These are phyloP conservation scores for Alternaria conjuncta DNA, from an alignment of 2,329 filamentous ascomycete genomes.

Conservation along the genomic window DNA sequence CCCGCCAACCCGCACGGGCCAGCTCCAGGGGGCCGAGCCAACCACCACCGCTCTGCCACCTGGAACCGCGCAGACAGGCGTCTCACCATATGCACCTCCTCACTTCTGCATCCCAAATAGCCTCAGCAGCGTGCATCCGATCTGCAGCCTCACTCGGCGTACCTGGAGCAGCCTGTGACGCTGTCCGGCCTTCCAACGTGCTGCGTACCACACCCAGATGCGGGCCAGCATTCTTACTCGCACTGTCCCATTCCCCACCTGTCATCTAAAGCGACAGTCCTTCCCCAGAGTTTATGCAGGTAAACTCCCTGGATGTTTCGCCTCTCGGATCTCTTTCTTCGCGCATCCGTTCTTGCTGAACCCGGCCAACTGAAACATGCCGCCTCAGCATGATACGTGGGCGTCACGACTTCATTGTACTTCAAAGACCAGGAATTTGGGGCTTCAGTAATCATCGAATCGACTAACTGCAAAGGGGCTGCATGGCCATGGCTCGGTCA, in stretches of 20 bases:
- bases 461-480: background rate
- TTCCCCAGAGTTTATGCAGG: slow-evolving; percentile 5
- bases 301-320: slow-evolving; percentile 9
- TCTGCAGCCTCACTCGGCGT: slow-evolving; percentile 3
- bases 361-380: background rate
- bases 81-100: slow-evolving; percentile 25
- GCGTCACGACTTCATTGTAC: background rate
- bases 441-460: background rate
- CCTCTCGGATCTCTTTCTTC: slow-evolving; percentile 3
- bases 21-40: slow-evolving; percentile 17
- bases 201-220: slow-evolving; percentile 9
- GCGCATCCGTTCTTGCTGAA: slow-evolving; percentile 4
- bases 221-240: slow-evolving; percentile 9
- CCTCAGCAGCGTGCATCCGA: slow-evolving; percentile 1
- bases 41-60: slow-evolving; percentile 15
- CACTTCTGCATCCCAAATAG: slow-evolving; percentile 12
- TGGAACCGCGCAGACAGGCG: slow-evolving; percentile 20
- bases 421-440: background rate
- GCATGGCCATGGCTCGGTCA: background rate
- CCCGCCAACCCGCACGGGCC: slow-evolving; percentile 23
- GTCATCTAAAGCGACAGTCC: slow-evolving; percentile 9
- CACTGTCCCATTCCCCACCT: slow-evolving; percentile 7
- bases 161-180: slow-evolving; percentile 11
- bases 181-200: slow-evolving; percentile 6
- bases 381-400: background rate